These are phyloP conservation scores for Rhododendron ferrugineum DNA, from an alignment of 148 eudicot genomes.

Conservation along the genomic window DNA sequence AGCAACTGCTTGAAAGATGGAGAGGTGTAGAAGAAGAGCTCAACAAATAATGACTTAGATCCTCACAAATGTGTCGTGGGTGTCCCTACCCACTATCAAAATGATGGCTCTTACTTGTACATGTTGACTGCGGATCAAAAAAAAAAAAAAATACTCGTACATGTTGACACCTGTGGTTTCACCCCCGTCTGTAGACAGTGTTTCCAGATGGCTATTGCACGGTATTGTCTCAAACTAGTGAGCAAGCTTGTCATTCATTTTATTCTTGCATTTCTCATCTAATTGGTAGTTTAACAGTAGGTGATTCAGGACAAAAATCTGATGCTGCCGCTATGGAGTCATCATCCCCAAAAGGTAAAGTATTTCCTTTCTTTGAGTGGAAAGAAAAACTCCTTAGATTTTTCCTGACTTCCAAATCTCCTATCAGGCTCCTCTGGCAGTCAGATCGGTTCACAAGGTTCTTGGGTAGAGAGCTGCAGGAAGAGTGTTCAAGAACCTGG, in stretches of 20 bases:
- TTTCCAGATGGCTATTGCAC: conserved; percentile 53
- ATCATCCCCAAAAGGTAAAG: conserved; percentile 22
- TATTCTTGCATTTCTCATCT: background rate
- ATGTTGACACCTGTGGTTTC: conserved; percentile 65
- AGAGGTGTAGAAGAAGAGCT: conserved; percentile 15
- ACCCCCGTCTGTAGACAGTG: conserved; percentile 65
- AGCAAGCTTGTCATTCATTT: background rate
- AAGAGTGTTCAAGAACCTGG: conserved; percentile 22
- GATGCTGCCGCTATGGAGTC: conserved; percentile 1
- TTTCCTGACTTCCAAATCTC: conserved; percentile 5
- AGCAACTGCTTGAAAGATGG: conserved; percentile 21
- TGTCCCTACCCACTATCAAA: conserved; percentile 51
- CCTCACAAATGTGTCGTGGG: conserved; percentile 30
- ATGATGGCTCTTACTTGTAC: conserved; percentile 65
- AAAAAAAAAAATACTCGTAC: too few species aligned
- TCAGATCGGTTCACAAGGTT: conserved; percentile 20
- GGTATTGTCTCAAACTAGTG: conserved; percentile 25
- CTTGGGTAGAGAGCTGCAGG: conserved; percentile 21
- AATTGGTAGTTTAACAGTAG: background rate
- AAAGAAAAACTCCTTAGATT: background rate
- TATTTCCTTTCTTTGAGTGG: background rate
- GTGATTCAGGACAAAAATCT: conserved; percentile 3
- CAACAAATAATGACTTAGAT: conserved; percentile 17
- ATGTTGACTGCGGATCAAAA: background rate
- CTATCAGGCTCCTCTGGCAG: conserved; percentile 22